Conservation (phyloP, 208 protist genomes). For the Trypanosoma platydactyli region DNA sequence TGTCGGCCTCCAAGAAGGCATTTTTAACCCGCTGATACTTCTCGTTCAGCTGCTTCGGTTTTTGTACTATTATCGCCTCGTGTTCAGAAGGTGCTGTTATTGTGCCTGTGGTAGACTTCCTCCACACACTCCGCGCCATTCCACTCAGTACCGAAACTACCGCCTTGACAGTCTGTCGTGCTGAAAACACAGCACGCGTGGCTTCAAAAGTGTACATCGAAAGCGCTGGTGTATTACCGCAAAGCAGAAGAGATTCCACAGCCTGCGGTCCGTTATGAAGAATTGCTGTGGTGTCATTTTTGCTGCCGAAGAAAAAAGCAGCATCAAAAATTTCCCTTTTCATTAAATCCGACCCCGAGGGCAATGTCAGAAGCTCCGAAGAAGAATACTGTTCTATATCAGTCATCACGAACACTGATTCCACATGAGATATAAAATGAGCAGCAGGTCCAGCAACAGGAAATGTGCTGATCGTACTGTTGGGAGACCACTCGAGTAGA, state of each 20-base stretch:
- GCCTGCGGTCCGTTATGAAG: conserved; percentile 26
- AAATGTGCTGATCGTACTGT: conserved; percentile 44
- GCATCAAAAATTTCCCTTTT: conserved; percentile 29
- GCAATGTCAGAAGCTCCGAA: conserved; percentile 35
- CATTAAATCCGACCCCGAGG: background rate
- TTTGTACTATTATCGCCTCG: conserved; percentile 7
- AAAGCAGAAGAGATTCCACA: conserved; percentile 44
- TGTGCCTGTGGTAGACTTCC: conserved; percentile 26
- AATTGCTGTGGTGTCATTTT: conserved; percentile 16
- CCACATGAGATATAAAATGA: conserved; percentile 49
- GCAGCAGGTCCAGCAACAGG: conserved; percentile 63
- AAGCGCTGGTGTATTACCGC: conserved; percentile 55
- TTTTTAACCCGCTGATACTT: conserved; percentile 23
- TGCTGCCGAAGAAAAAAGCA: conserved; percentile 32
- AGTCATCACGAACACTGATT: conserved; percentile 38
- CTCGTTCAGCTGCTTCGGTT: conserved; percentile 37
- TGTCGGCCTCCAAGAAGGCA: conserved; percentile 57
- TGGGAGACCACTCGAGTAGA: conserved; percentile 54
- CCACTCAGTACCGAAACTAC: conserved; percentile 48
- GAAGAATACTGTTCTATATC: conserved; percentile 34
- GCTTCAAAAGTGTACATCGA: conserved; percentile 54
- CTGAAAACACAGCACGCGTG: conserved; percentile 37
- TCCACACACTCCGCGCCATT: conserved; percentile 45
- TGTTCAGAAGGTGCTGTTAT: conserved; percentile 3
- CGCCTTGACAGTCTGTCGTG: conserved; percentile 46